Evolutionary conservation across 2,329 filamentous ascomycete species (phyloP), one percentile per base, ranked within the genome.

Genomic region (Sporothrix euskadiensis): DNA sequence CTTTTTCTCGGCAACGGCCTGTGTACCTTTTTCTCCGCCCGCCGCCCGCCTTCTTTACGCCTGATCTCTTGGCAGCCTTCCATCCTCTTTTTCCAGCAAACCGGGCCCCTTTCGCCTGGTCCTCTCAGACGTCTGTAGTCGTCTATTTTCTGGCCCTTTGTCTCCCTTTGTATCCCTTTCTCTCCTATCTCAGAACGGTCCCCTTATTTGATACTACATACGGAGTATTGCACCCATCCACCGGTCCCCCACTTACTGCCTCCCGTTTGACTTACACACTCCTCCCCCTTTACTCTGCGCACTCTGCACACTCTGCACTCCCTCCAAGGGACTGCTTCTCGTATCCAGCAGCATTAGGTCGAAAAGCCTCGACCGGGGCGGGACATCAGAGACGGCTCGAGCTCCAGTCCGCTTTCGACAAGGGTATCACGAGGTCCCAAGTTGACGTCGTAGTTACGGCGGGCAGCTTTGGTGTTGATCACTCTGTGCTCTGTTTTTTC

Each of bases 341-440:
- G 54, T 54, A 44, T 65, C 57, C 12, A 63, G 39, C 44, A 71
- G 44, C 35, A 26, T 65, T 57, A 54, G 22, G 44, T 54, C 47
- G 19, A 54, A 44, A 49, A 41, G 57, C 57, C 56, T 56, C 44
- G 44, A 54, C 69, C 56, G 26, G 57, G 44, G 57, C 57, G 57
- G 57, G 47, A 71, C 52, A 52, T 35, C 69, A 71, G 44, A 65
- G 69, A 65, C 69, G 69, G 69, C 57, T 71, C 69, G 39, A 71
- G 69, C 69, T 54, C 41, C 16, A 35, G 41, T 54, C 69, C 30
- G 69, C 52, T 54, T 57, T 10, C 39, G 57, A 65, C 69, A 65
- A 61, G 69, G 69, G 69, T 65, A 71, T 71, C 69, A 71, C 69
- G 57, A 71, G 69, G 69, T 19, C 69, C 19, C 19, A 32, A 30